Evolutionary conservation across 768 basidiomycete species (phyloP), one percentile per base, ranked within the genome.

Genomic region (Rhodocollybia butyracea): DNA sequence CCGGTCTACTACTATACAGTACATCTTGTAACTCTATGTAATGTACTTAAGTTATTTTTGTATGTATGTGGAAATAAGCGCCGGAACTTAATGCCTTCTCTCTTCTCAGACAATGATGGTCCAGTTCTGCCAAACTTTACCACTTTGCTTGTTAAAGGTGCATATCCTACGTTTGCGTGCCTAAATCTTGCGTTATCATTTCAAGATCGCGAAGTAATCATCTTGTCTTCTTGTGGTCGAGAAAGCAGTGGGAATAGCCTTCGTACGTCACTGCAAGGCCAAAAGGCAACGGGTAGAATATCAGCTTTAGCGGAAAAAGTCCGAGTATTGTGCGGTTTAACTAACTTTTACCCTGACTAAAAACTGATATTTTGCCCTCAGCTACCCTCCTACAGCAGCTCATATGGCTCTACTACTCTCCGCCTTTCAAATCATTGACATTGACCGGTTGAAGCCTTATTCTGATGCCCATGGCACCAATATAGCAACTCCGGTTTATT

Each of bases 361-460:
- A 50, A 36, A 22, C 26, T 10, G 2, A 34, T 4, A 13, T 24
- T 34, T 24, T 50, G 5, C 1, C 12, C 22, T 17, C 6, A 50
- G 48, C 13, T 50, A 50, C 32, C 48, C 34, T 22, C 48, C 24
- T 17, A 36, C 48, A 27, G 48, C 48, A 39, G 48, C 48, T 50
- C 48, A 50, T 22, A 38, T 50, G 34, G 48, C 48, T 6, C 48
- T 50, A 24, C 31, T 50, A 7, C 48, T 50, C 31, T 50, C 48
- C 5, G n/a, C 48, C 34, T 34, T 50, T 21, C 48, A 50, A 38
- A 34, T 50, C 11, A 50, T 50, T 21, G 32, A 50, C 22, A 50
- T 34, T 13, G 48, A 50, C 5, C 13, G 11, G 34, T 19, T 34
- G 7, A 22, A 6, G 3, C 1, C 34, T 15, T n/a, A n/a, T n/a